Conservation (phyloP, 192 early-diverging fungal species). For the Linnemannia elongata region DNA sequence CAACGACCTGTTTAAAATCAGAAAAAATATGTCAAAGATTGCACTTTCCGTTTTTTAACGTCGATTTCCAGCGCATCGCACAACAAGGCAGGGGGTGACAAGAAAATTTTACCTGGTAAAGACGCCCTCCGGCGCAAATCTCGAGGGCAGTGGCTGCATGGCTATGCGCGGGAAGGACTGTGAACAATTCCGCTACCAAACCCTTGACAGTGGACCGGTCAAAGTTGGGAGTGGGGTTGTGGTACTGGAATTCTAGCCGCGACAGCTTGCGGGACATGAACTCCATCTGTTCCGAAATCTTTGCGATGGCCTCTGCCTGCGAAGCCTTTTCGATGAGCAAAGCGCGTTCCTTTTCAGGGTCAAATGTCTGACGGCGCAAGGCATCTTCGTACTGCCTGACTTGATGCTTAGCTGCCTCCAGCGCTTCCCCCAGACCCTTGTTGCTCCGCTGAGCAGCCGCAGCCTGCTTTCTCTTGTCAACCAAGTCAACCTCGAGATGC, state of each 20-base stretch:
- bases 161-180: constrained; percentile 75
- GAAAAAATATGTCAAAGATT: not conserved
- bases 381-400: constrained; percentile 39
- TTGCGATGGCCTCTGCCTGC: constrained; percentile 13
- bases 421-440: constrained; percentile 64
- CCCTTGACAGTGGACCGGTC: constrained; percentile 92
- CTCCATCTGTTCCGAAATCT: constrained; percentile 63
- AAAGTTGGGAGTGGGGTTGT: constrained; percentile 88
- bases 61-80: not conserved
- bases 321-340: constrained; percentile 24
- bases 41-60: too few species aligned
- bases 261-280: constrained; percentile 64
- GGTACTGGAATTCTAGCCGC: constrained; percentile 86
- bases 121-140: constrained; percentile 92
- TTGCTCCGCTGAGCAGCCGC: constrained; percentile 78
- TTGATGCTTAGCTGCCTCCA: constrained; percentile 42
- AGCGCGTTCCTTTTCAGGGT: constrained; percentile 42
- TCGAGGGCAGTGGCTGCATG: constrained; percentile 88
- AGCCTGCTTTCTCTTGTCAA: constrained; percentile 76
- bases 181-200: constrained; percentile 91
- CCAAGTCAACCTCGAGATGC: constrained; percentile 80
- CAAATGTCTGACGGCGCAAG: constrained; percentile 17
- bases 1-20: constrained; percentile 76
- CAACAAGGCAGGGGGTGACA: not conserved
- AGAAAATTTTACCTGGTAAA: constrained; percentile 81